A percentile compares a stretch with the other conserved stretches of the same genome.
These are phyloP conservation scores for Eimeria mitis DNA, from an alignment of 169 alveolate species.

Conservation along the genomic window DNA sequence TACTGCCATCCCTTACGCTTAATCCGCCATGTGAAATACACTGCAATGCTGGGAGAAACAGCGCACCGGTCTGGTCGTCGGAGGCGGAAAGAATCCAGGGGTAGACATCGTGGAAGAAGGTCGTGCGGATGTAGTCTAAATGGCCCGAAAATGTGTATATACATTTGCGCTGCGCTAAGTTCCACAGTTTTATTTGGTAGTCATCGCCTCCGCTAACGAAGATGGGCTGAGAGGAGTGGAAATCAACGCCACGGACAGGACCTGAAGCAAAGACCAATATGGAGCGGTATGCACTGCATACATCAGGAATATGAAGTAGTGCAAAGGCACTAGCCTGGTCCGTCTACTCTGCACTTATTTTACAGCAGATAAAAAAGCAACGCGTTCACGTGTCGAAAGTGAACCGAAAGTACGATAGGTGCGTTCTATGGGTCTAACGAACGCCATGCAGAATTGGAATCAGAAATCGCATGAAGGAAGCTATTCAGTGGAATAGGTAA, in stretches of 20 bases:
- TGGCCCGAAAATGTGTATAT: constrained; percentile 97
- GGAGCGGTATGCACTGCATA: not conserved
- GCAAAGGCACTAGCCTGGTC: not conserved
- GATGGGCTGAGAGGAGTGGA: constrained; percentile 97
- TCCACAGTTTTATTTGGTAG: constrained; percentile 96
- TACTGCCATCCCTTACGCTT: not conserved
- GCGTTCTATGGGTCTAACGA: not conserved
- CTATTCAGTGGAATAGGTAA: not conserved
- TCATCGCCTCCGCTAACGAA: constrained; percentile 99
- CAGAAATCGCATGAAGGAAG: not conserved
- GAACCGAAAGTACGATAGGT: no score
- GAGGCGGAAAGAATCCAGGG: constrained; percentile 98
- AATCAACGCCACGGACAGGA: constrained; percentile 97
- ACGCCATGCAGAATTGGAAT: not conserved
- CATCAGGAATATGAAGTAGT: not conserved
- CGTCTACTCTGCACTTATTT: not conserved
- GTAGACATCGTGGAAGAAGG: constrained; percentile 96
- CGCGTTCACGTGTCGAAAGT: not conserved
- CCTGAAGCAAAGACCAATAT: constrained; percentile 86
- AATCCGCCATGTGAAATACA: not conserved
- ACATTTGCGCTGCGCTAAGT: constrained; percentile 93
- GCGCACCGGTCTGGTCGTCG: constrained; percentile 96
- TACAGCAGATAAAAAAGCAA: not conserved
- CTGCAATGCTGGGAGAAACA: not conserved
- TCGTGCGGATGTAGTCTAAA: constrained; percentile 97